Evolutionary conservation across 2,329 filamentous ascomycete genomes (phyloP).

Genomic region (Cadophora sp.): DNA sequence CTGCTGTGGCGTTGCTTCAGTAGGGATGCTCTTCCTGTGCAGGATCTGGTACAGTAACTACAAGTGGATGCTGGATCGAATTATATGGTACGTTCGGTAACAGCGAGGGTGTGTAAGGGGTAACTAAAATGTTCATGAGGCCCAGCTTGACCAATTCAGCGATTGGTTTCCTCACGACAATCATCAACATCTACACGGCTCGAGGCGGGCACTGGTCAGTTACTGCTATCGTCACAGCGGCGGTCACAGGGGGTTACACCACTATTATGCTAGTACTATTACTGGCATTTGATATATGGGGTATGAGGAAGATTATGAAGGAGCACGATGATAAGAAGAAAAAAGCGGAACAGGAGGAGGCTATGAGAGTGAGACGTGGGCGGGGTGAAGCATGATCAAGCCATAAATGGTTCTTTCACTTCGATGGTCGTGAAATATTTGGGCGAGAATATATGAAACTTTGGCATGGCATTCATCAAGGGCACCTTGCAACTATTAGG

Average conservation of each 20-base stretch:
- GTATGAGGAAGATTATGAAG: not conserved
- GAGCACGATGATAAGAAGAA: not conserved
- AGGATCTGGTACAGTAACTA: conserved; percentile 3
- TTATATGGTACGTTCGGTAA: not conserved
- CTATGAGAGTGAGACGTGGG: not conserved
- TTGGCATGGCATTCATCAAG: not conserved
- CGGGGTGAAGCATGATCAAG: conserved; percentile 3
- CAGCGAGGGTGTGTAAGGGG: not conserved
- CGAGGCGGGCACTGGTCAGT: not conserved
- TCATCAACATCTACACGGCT: not conserved
- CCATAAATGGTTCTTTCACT: not conserved
- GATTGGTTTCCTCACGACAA: not conserved
- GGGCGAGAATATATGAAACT: not conserved
- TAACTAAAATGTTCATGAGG: conserved; percentile 1
- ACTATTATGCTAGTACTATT: conserved; percentile 1
- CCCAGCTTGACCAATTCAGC: not conserved
- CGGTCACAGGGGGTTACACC: not conserved
- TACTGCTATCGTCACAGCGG: not conserved
- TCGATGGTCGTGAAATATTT: not conserved
- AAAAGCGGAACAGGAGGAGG: not conserved
- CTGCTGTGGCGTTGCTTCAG: not conserved
- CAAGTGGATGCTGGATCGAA: not conserved
- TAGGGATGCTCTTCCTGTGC: not conserved
- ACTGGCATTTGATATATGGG: conserved; percentile 6
- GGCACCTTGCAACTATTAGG: not conserved